These are phyloP conservation scores for Candida endomychidarum DNA, from an alignment of 805 yeast species.

Conservation along the genomic window DNA sequence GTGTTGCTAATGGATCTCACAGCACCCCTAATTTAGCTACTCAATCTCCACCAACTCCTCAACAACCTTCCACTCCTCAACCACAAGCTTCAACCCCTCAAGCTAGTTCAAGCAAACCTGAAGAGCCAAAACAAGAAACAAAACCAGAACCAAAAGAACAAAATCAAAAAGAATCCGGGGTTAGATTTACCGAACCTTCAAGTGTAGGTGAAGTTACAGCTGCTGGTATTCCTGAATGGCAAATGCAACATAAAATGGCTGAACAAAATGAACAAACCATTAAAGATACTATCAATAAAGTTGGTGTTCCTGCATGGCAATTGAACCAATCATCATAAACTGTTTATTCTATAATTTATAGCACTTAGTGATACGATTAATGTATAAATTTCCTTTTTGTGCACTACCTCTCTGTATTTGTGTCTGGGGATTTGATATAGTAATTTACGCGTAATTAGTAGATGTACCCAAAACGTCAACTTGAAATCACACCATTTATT, in stretches of 20 bases:
- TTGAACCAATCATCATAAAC: constrained; percentile 20
- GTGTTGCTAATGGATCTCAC: constrained; percentile 9
- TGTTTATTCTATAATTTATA: background rate
- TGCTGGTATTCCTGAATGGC: constrained; percentile 49
- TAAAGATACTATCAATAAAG: constrained; percentile 29
- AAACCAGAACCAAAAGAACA: background rate
- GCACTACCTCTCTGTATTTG: background rate
- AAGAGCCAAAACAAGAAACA: background rate
- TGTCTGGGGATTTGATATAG: background rate
- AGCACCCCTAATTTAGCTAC: constrained; percentile 7
- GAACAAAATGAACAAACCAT: constrained; percentile 27
- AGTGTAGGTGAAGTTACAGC: constrained; percentile 27
- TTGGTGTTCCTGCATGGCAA: constrained; percentile 48
- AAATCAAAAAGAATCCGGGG: constrained; percentile 10
- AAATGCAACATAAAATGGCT: constrained; percentile 34
- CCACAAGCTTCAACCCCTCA: background rate
- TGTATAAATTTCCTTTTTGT: background rate
- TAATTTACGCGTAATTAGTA: background rate
- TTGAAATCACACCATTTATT: constrained; percentile 28
- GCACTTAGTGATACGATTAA: background rate
- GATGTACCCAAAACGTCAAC: constrained; percentile 24
- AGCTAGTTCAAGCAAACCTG: background rate
- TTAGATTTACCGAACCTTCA: constrained; percentile 17
- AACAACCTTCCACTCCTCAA: background rate
- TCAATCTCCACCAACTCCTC: constrained; percentile 5